Percentiles rank a stretch among this genome's conserved stretches.
Evolutionary conservation across 176 grass and related monocot genomes (phyloP).

Genomic region (Avena insularis): DNA sequence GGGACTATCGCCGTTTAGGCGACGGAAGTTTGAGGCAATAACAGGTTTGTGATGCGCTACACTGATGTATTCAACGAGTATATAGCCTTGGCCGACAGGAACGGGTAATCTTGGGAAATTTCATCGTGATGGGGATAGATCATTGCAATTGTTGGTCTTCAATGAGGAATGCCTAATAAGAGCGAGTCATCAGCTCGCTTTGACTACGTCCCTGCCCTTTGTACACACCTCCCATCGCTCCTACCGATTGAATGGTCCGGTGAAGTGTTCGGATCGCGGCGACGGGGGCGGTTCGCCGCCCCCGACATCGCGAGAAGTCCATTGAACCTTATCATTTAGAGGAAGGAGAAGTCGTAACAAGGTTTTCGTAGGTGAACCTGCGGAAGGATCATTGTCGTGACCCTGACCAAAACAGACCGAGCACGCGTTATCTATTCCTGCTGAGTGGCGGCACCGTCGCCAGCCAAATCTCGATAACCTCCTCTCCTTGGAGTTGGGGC

Average conservation of each 20-base stretch:
- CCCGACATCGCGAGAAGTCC: no score
- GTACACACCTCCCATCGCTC: no score
- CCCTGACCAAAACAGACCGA: no score
- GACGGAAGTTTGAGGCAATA: conserved; percentile 26
- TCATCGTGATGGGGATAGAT: conserved; percentile 92
- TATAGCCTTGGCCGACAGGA: conserved; percentile 72
- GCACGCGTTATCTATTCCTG: no score
- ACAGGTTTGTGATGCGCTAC: conserved; percentile 72
- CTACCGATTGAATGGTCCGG: no score
- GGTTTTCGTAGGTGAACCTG: conserved; percentile 62
- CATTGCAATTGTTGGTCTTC: conserved; percentile 94
- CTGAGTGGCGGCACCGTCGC: no score
- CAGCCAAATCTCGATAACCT: no score
- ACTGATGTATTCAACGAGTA: conserved; percentile 81
- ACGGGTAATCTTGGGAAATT: conserved; percentile 76
- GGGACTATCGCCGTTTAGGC: neutral
- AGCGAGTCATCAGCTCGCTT: conserved; percentile 29
- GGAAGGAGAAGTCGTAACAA: conserved; percentile 73
- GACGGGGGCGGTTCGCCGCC: no score
- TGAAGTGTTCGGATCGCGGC: no score
- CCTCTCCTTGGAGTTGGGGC: no score
- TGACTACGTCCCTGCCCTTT: no score
- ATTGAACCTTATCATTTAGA: conserved; percentile 21
- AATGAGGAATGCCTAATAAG: conserved; percentile 86
- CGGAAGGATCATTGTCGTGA: conserved; percentile 14